Conservation (phyloP, 768 basidiomycete genomes). For the Lactarius evosmus region DNA sequence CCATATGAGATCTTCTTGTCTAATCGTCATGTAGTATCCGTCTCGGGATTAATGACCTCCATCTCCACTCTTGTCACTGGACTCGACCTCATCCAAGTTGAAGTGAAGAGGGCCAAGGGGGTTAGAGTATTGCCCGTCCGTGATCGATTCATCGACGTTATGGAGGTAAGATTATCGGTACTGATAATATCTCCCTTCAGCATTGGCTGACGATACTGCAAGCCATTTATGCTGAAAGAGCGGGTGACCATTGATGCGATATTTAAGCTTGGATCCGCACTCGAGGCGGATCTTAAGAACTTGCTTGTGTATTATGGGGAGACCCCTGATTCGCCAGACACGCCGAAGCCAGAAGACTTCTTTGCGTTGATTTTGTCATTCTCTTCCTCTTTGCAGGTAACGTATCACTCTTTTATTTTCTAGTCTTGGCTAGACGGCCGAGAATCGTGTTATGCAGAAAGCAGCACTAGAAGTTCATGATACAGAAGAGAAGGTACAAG, state of each 20-base stretch:
- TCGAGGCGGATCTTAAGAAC: conserved; percentile 59
- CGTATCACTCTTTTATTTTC: conserved; percentile 24
- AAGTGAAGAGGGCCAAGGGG: conserved; percentile 47
- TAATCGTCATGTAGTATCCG: conserved; percentile 54
- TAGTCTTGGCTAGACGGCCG: not conserved
- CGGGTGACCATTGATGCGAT: conserved; percentile 60
- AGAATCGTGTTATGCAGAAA: conserved; percentile 46
- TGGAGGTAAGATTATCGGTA: conserved; percentile 50
- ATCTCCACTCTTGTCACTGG: conserved; percentile 58
- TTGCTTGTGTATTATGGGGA: conserved; percentile 79
- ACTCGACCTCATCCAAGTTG: conserved; percentile 51
- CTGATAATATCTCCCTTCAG: not conserved
- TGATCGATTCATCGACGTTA: conserved; percentile 65
- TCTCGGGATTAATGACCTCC: conserved; percentile 57
- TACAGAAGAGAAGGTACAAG: conserved; percentile 34
- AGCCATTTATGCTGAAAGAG: conserved; percentile 43
- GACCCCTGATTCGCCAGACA: conserved; percentile 55
- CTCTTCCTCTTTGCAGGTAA: conserved; percentile 66
- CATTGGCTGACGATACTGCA: conserved; percentile 3
- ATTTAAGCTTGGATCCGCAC: conserved; percentile 50
- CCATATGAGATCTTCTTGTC: not conserved
- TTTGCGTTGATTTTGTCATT: conserved; percentile 75
- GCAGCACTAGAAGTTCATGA: conserved; percentile 66
- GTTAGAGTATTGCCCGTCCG: conserved; percentile 35
- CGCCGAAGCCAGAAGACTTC: conserved; percentile 77